Evolutionary conservation across 345 rosid genomes (phyloP), one percentile per base, ranked within the genome.

Genomic region (Chamaenerion angustifolium): DNA sequence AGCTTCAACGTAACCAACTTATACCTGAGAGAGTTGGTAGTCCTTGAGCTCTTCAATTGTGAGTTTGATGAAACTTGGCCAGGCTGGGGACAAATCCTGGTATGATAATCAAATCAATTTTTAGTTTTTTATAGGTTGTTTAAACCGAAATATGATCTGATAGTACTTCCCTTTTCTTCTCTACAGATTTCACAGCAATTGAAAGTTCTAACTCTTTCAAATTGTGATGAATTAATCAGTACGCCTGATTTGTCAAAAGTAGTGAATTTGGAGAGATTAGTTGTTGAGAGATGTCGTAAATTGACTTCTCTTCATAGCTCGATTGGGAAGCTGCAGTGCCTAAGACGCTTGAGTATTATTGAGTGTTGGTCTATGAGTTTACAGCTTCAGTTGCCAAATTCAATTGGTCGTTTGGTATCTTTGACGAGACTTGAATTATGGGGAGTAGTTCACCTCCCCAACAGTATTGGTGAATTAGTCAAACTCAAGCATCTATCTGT

Each of bases 1-100:
- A 31, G 11, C 12, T 52, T 60, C 19, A 12, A 25, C 12, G 41
- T 19, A 8, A 44, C 42, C 14, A 42, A 60, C 31, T 64, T 41
- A n/a, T n/a, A n/a, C n/a, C n/a, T n/a, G n/a, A n/a, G n/a, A n/a
- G n/a, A n/a, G n/a, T n/a, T n/a, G n/a, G 46, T 64, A 23, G 10
- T 43, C 5, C 60, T 1, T 19, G 40, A 46, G 8, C 44, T 57
- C 16, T 48, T 40, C 2, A 9, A 0, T 7, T 13, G 6, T 21
- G 21, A 1, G 6, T 37, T 47, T 16, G 40, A 10, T 2, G 3
- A 57, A 12, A 3, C 14, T 11, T 48, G 51, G 50, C 16, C 12
- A 7, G 51, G 27, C 9, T 55, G 54, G 47, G 43, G 12, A 13
- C 45, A 13, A 5, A 18, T 56, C 37, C 16, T 17, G 54, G 54